These are phyloP conservation scores for Ceratobasidium sp. DNA, from an alignment of 1,284 basidiomycete species.

Conservation along the genomic window DNA sequence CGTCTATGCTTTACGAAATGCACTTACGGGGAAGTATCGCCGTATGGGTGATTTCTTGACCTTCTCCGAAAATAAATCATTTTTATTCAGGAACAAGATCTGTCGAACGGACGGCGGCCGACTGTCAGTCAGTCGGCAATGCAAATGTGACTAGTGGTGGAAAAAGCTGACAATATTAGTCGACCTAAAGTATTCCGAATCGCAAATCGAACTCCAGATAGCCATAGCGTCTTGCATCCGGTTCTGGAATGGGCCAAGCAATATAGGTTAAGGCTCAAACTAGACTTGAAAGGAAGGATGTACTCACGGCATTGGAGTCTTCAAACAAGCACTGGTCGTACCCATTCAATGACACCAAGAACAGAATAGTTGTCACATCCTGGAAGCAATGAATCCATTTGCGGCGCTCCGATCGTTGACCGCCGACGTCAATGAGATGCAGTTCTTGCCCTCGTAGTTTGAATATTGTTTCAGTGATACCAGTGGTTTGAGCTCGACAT, in stretches of 20 bases:
- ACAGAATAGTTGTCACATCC: conserved; percentile 85
- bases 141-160: too few relatives aligned
- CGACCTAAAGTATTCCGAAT: conserved; percentile 89
- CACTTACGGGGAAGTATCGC: conserved; percentile 78
- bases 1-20: neutral
- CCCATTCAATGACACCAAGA: conserved; percentile 83
- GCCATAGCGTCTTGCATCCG: conserved; percentile 97
- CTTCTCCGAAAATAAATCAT: conserved; percentile 86
- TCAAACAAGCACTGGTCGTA: conserved; percentile 94
- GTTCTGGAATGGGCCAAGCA: conserved; percentile 59
- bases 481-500: conserved; percentile 84
- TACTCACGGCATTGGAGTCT: conserved; percentile 82
- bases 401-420: conserved; percentile 85
- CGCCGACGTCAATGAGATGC: conserved; percentile 89
- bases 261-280: conserved; percentile 28
- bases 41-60: conserved; percentile 80
- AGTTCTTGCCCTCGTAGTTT: conserved; percentile 72
- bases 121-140: too few relatives aligned
- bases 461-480: conserved; percentile 93
- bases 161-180: conserved; percentile 76
- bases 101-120: too few relatives aligned
- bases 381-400: conserved; percentile 90
- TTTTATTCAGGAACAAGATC: conserved; percentile 92
- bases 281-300: neutral
- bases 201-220: conserved; percentile 93